Evolutionary conservation across 148 eudicot genomes (phyloP), one percentile per base, ranked within the genome.

Genomic region (Arbutus unedo): DNA sequence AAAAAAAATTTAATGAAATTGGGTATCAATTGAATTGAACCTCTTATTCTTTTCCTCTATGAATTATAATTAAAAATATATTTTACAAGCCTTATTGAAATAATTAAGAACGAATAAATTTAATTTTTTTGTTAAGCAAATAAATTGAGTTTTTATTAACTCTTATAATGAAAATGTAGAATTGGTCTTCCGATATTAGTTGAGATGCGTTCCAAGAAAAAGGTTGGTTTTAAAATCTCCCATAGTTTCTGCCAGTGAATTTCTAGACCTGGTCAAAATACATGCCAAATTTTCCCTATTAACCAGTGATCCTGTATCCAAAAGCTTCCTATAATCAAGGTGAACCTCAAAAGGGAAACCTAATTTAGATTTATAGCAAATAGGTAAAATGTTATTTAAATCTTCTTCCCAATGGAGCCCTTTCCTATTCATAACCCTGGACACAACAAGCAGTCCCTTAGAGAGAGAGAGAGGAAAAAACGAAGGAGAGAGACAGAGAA

Each of bases 291-390:
- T 66, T 10, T 66, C 13, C 4, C 71, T 13, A 41, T 43, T 16
- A 66, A 66, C 71, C 74, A 38, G n/a, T 43, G 48, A 43, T 38
- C 15, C n/a, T 70, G n/a, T 43, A 15, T 38, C 19, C 49, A 70
- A 70, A 43, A 70, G 48, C 74, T 70, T 38, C 74, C 74, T 70
- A 70, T 70, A 15, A 70, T 70, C 4, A 41, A 70, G 74, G 74
- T 15, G 74, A 70, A 70, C 74, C 74, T 43, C 48, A 2, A 2
- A 70, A 70, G 41, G 71, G 13, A 41, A 14, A 38, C 74, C 48
- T n/a, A 70, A 41, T 41, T 70, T 70, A 38, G 74, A 70, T 38
- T 16, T 38, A 41, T 15, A 2, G 6, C 5, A 70, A 41, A 15
- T 41, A 3, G n/a, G 47, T 10, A 67, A 6, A 19, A 3, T 19